Evolutionary conservation across 2,329 filamentous ascomycete species (phyloP), one percentile per base, ranked within the genome.

Genomic region (Byssothecium circinans): DNA sequence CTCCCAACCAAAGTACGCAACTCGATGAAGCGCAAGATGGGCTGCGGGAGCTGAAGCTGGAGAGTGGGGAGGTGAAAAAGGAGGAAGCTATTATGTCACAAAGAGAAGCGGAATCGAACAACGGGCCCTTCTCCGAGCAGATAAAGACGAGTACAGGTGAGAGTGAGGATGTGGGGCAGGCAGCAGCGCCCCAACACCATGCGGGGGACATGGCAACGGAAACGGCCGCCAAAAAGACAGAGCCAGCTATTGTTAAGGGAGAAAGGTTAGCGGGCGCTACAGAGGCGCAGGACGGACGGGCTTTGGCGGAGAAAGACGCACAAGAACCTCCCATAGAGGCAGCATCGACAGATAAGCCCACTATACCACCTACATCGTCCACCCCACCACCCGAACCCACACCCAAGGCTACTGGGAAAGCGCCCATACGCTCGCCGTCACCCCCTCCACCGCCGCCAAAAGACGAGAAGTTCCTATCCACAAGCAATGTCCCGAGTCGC

Each of bases 381-480:
- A 60, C 62, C 27, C 60, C 62, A 22, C 54, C 58, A 6, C 55
- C 52, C 33, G 59, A 59, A 22, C 52, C 51, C 14, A 45, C 49
- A 17, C 48, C 58, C 17, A 63, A 60, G 25, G 53, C 60, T 18
- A 60, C 61, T 15, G 65, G 58, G 27, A 68, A 71, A 38, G 60
- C 54, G 0, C 50, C 65, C 15, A 45, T 69, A 4, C 60, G 55
- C 23, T 70, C 69, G 30, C 66, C 67, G 0, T 66, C 67, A 2
- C 76, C 77, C 23, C 78, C 78, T 38, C 72, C 76, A 3, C 78
- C 72, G 3, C 75, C 78, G 2, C 72, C 75, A 2, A 79, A 79
- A 58, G 78, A 81, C 57, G 73, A 78, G 40, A 67, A 71, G 29
- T 83, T 82, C 62, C 68, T 78, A 17, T 75, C 51, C 4, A 59